phyloP scores from a whole-genome alignment of 2,329 filamentous ascomycete genomes.

The Alternaria sp. region DNA sequence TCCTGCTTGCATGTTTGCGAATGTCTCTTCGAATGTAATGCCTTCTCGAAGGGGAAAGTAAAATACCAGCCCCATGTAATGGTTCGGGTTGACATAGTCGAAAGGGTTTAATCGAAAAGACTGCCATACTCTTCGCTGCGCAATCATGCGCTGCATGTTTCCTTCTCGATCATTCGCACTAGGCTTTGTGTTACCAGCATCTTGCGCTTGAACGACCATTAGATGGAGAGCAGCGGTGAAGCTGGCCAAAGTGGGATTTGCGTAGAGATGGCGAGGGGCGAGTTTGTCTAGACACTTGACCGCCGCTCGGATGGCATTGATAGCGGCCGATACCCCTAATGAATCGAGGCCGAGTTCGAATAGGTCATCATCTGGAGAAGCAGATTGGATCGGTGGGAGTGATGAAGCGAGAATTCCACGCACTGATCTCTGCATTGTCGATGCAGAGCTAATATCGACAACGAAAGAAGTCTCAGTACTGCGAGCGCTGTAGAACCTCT shows the following conservation, averaged over 20 bases:
- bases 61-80: conserved; percentile 45
- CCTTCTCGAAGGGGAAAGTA: conserved; percentile 48
- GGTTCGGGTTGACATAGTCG: conserved; percentile 32
- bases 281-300: conserved; percentile 43
- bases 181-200: background rate
- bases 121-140: conserved; percentile 30
- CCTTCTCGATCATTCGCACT: background rate
- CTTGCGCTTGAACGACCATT: background rate
- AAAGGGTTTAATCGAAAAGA: conserved; percentile 45
- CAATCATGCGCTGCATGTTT: conserved; percentile 19
- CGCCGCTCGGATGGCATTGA: conserved; percentile 45
- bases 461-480: conserved; percentile 5
- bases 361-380: conserved; percentile 40
- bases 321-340: conserved; percentile 35
- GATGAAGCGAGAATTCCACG: conserved; percentile 17
- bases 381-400: conserved; percentile 11
- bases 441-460: conserved; percentile 17
- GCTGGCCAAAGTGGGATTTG: conserved; percentile 36
- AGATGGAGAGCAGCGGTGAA: conserved; percentile 34
- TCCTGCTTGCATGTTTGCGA: conserved; percentile 46
- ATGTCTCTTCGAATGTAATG: conserved; percentile 40
- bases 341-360: conserved; percentile 49
- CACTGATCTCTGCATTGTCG: conserved; percentile 16
- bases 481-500: conserved; percentile 53
- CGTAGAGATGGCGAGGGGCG: conserved; percentile 49